Percentiles rank a stretch among this genome's conserved stretches.
These are phyloP conservation scores for Eucalyptus polybractea DNA, from an alignment of 345 rosid genomes.

Conservation along the genomic window DNA sequence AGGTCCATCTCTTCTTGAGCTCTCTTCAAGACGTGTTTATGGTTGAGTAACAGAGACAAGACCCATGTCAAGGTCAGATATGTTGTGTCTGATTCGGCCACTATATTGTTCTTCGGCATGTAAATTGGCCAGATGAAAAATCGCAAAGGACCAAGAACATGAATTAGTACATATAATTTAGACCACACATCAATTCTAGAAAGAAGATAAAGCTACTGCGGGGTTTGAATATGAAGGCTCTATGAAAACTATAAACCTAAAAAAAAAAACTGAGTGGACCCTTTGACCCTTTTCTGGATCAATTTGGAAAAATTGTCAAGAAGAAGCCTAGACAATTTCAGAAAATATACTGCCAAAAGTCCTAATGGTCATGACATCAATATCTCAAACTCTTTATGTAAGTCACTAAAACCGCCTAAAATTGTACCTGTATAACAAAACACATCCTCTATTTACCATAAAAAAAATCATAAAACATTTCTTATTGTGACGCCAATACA, in stretches of 20 bases:
- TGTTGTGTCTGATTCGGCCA: not conserved
- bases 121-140: not conserved
- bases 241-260: not conserved
- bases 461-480: too few species aligned
- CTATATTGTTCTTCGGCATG: constrained; percentile 10
- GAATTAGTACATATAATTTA: not conserved
- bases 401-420: too few species aligned
- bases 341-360: too few species aligned
- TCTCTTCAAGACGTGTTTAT: not conserved
- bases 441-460: too few species aligned
- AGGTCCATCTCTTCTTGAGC: constrained; percentile 48
- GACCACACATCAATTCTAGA: not conserved
- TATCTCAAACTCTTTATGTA: too few species aligned
- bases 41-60: not conserved
- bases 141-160: not conserved
- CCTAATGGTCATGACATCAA: too few species aligned
- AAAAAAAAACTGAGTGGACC: not conserved
- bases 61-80: not conserved
- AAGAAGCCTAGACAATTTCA: too few species aligned
- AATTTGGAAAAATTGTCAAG: too few species aligned
- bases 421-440: too few species aligned
- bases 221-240: not conserved
- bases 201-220: not conserved
- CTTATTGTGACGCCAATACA: too few species aligned
- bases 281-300: too few species aligned